phyloP scores from a whole-genome alignment of 2,329 filamentous ascomycete species.

The Chaetomiaceae sp. region DNA sequence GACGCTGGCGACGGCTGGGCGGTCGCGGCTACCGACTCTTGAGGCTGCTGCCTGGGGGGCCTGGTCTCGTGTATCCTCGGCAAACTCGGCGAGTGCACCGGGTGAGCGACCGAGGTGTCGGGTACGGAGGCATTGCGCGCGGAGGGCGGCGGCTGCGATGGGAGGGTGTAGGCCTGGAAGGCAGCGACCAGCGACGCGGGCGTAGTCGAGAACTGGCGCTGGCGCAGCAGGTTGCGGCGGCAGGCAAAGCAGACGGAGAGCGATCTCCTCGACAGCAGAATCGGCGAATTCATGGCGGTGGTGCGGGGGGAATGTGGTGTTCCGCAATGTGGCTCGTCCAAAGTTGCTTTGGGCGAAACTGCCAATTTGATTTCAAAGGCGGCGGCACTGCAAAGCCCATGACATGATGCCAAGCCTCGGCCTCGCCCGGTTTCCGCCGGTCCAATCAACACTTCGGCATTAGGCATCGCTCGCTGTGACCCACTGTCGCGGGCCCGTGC shows the following conservation, averaged over 20 bases:
- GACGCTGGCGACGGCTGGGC: conserved; percentile 34
- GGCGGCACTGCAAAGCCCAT: conserved; percentile 10
- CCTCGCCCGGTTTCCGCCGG: conserved; percentile 19
- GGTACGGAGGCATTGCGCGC: conserved; percentile 39
- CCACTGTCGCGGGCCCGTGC: background rate
- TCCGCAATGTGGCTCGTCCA: background rate
- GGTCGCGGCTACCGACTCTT: background rate
- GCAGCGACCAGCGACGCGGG: conserved; percentile 26
- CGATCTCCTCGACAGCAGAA: conserved; percentile 30
- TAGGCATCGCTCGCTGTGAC: conserved; percentile 16
- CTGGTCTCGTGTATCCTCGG: conserved; percentile 49
- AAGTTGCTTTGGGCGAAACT: background rate
- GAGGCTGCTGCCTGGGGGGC: conserved; percentile 32
- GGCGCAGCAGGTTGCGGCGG: conserved; percentile 34
- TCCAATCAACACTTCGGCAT: conserved; percentile 26
- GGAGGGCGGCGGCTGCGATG: conserved; percentile 34
- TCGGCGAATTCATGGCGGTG: conserved; percentile 38
- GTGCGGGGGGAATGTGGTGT: background rate
- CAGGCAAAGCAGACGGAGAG: conserved; percentile 36
- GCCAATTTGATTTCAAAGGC: conserved; percentile 7
- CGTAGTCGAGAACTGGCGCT: conserved; percentile 38
- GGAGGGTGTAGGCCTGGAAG: conserved; percentile 50
- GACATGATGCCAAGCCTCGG: conserved; percentile 23
- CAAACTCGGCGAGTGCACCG: conserved; percentile 31
- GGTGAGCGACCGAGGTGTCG: conserved; percentile 43